Base-by-base conservation (phyloP, 768 basidiomycete genomes). In the Boletellus emodensis region DNA sequence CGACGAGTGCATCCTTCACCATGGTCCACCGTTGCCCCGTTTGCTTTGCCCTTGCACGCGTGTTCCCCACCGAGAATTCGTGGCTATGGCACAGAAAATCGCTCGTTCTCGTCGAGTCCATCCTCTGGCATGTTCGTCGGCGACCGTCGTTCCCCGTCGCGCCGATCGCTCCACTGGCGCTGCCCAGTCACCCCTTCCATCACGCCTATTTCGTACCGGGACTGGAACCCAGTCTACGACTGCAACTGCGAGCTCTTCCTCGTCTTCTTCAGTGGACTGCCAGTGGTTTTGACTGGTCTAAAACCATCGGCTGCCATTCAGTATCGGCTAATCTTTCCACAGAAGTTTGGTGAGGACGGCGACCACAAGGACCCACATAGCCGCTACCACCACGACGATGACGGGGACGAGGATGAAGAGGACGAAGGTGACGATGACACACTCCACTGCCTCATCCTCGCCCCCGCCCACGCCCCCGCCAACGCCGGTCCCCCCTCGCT, bases 151-250 rank as follows among this genome's bases (percentile, higher is more conserved):
- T 40, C 4, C 30, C 4, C 32, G 13, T 7, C 28, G 44, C 39
- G 34, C 41, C 44, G 12, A 34, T 33, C 49, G 6, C 54, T 62
- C n/a, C 32, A 41, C 24, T 47, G 62, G 33, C 53, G 53, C 11
- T 7, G 55, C 30, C 38, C 13, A 28, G 24, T 30, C 13, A 0
- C 13, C 10, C 54, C 62, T 34, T 6, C 40, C 7, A 52, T 60
- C 12, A 24, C 15, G 37, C 47, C 63, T 2, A 40, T 48, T 26
- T 53, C 55, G 14, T 54, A 49, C 34, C 40, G 42, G 17, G 20
- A 51, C 0, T 46, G 46, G 48, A 49, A 53, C 15, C 46, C 0
- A 11, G 3, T 40, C 6, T 24, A 46, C 22, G 3, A 32, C n/a
- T 44, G 44, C n/a, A 44, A 46, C 14, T 6, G 20, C 7, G 22